Base-by-base conservation (phyloP, 2,329 filamentous ascomycete species). In the Venturia aucupariae region DNA sequence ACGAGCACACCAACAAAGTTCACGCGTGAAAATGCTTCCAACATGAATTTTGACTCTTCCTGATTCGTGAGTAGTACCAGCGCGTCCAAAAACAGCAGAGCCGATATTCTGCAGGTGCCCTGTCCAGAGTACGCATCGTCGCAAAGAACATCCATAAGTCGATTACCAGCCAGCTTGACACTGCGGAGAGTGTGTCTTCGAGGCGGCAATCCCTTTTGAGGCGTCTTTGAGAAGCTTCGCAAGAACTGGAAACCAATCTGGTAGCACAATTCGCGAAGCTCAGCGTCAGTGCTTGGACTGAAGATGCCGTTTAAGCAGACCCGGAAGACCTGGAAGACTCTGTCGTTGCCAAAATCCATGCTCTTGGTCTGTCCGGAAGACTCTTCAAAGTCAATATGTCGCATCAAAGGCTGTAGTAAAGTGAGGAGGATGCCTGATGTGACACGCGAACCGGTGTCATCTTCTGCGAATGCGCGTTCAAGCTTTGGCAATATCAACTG, bases 1-100 rank as follows among this genome's bases (percentile, higher is more conserved):
- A 99, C 87, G 38, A 97, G 83, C 35, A 97, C 87, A 61, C 89
- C 89, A 61, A 97, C 84, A 73, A 97, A 96, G 76, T 99, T 99
- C 59, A 96, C 84, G 65, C 89, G 86, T 70, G 89, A 88, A 64
- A 99, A 84, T 38, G 86, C 82, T 67, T 94, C 90, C 19, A 96
- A 84, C 30, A 97, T 82, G 69, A 89, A 85, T 62, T 84, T 82
- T 38, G 89, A 90, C 61, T 86, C 82, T 71, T 93, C 88, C 42
- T 85, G 81, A 63, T 85, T 86, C 57, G 88, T 89, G 62, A 96
- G 79, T 54, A 86, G 84, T 39, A 95, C 86, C 17, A 97, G 77
- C 0, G 89, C 84, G 63, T 89, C 87, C 41, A 99, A 81, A n/a
- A 97, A 81, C 44, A 97, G 83, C 54, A 97, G 80, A 13, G 94